These are phyloP conservation scores for Collybia sordida DNA, from an alignment of 768 basidiomycete species.

Conservation along the genomic window DNA sequence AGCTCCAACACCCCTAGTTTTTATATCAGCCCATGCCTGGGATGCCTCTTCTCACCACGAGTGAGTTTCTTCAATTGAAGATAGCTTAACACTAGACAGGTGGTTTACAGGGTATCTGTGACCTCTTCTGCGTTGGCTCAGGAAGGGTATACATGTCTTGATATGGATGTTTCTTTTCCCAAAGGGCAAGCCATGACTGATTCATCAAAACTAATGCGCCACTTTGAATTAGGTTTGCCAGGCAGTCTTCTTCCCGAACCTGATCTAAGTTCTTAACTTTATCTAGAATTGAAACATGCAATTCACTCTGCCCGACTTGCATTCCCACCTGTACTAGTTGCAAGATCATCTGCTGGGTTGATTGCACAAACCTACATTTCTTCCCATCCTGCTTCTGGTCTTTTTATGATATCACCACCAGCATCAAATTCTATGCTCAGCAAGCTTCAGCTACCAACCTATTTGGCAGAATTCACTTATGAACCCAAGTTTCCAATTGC, in stretches of 20 bases:
- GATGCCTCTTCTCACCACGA: conserved; percentile 36
- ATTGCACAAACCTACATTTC: conserved; percentile 70
- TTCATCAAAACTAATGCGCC: conserved; percentile 33
- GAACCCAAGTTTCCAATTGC: conserved; percentile 65
- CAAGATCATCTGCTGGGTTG: conserved; percentile 46
- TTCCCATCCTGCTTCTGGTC: conserved; percentile 59
- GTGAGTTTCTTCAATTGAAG: conserved; percentile 20
- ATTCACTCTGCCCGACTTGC: conserved; percentile 43
- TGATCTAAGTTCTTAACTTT: background rate
- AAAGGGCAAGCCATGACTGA: conserved; percentile 11
- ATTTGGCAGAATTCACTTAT: conserved; percentile 53
- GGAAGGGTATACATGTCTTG: conserved; percentile 49
- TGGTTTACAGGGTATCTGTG: conserved; percentile 27
- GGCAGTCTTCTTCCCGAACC: background rate
- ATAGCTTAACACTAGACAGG: background rate
- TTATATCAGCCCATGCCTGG: conserved; percentile 49
- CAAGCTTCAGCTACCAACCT: conserved; percentile 28
- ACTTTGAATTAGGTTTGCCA: conserved; percentile 38
- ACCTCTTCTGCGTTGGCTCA: conserved; percentile 41
- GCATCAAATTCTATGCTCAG: conserved; percentile 35
- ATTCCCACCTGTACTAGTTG: conserved; percentile 59
- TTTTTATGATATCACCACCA: conserved; percentile 63
- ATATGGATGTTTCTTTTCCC: conserved; percentile 36
- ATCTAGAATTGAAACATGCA: conserved; percentile 39
- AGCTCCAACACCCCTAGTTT: conserved; percentile 52